Base-by-base conservation (phyloP, 2,329 filamentous ascomycete genomes). In the Calonectria naviculata region DNA sequence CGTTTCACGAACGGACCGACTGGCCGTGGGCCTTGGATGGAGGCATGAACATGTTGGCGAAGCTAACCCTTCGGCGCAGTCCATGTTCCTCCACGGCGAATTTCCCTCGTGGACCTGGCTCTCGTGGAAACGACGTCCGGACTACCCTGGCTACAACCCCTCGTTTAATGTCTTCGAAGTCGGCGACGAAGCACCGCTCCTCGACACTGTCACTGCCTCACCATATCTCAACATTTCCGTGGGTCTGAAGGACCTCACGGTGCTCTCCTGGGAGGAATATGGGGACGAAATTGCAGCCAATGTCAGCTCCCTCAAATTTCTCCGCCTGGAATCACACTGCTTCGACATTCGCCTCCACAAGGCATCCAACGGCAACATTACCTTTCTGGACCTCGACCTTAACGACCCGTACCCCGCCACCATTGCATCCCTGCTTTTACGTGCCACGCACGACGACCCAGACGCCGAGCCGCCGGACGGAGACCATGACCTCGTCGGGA, bases 31-130 rank as follows among this genome's bases (percentile, higher is more conserved):
- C 12, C 76, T 84, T 4, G 79, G 81, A n/a, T 84, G 82, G 82
- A 76, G 78, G 49, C 74, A 79, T 31, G 78, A 80, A 46, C 76
- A 76, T 26, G 66, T 75, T 29, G 72, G 75, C 5, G 74, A 77
- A 38, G 56, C 41, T 4, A 72, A 76, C 17, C 34, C 67, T 42
- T 66, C 74, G 28, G 62, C 73, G n/a, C 74, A 79, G 46, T 79
- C 80, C 29, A 77, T 79, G 67, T 78, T 72, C 41, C 75, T 76
- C 42, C 74, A 78, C 19, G 76, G 74, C 28, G 63, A 75, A 4
- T 83, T 81, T 52, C 82, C 82, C 2, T 84, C 82, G 0, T 84
- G 82, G 83, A 82, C 81, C 5, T 84, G 83, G 83, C 79, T 84
- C 8, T 77, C 81, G 5, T 84, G 83, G 83, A 78, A 77, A 29